A percentile compares a stretch with the other conserved stretches of the same genome.
These are phyloP conservation scores for Reutealis trisperma DNA, from an alignment of 345 rosid genomes.

Conservation along the genomic window DNA sequence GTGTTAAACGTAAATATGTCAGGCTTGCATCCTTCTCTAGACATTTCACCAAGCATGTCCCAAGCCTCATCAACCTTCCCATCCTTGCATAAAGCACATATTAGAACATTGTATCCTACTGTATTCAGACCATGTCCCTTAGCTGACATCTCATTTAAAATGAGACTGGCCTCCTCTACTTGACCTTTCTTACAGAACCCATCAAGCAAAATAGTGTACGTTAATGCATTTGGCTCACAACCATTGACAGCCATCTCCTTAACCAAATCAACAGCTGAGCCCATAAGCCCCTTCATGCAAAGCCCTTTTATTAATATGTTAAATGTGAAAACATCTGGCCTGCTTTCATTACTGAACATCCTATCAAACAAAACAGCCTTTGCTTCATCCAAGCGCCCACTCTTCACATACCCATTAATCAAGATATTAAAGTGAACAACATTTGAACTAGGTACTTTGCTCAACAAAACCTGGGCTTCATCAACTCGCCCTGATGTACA, in stretches of 20 bases:
- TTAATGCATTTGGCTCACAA: constrained; percentile 59
- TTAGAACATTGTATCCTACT: constrained; percentile 72
- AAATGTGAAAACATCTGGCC: constrained; percentile 64
- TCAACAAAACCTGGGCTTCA: constrained; percentile 68
- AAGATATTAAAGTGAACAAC: constrained; percentile 62
- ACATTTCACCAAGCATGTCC: constrained; percentile 61
- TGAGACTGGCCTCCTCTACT: constrained; percentile 47
- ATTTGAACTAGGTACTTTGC: constrained; percentile 46
- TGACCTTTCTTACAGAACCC: constrained; percentile 68
- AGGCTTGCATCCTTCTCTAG: constrained; percentile 71
- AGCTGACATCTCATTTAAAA: constrained; percentile 54
- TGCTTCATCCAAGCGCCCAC: constrained; percentile 63
- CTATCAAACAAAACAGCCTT: constrained; percentile 44
- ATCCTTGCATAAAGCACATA: constrained; percentile 60
- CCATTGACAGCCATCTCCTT: constrained; percentile 54
- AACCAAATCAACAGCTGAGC: constrained; percentile 60
- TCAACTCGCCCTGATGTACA: constrained; percentile 62
- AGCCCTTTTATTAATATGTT: constrained; percentile 65
- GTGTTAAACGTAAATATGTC: constrained; percentile 80
- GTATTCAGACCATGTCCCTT: constrained; percentile 63
- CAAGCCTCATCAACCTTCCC: constrained; percentile 57
- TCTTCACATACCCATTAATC: constrained; percentile 68
- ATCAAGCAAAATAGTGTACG: constrained; percentile 65
- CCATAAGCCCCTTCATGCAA: constrained; percentile 63
- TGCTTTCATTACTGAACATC: constrained; percentile 37